Evolutionary conservation across 2,329 filamentous ascomycete species (phyloP).

Genomic region (Hirsutella thompsonii): DNA sequence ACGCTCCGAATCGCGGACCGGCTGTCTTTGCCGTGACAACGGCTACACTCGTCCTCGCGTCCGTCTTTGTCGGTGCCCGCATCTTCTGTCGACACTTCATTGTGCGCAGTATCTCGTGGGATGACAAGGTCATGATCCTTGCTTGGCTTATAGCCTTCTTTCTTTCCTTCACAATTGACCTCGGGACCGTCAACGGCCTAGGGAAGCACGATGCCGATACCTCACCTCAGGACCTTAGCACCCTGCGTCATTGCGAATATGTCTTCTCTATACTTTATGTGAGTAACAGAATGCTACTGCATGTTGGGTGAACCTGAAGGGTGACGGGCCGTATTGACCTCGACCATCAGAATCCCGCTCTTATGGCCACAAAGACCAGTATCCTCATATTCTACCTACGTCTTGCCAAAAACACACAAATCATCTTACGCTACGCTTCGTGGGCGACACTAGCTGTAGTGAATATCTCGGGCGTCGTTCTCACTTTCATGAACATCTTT

Average conservation of each 20-base stretch:
- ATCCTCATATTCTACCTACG: constrained; percentile 83
- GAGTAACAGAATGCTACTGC: too few relatives aligned
- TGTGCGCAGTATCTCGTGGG: constrained; percentile 56
- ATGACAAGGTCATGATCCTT: constrained; percentile 70
- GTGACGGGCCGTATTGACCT: not conserved
- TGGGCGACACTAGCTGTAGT: constrained; percentile 66
- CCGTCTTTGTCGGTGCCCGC: constrained; percentile 62
- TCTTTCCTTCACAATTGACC: constrained; percentile 52
- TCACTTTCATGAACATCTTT: constrained; percentile 79
- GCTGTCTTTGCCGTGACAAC: constrained; percentile 59
- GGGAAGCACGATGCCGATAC: constrained; percentile 57
- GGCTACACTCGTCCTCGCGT: constrained; percentile 54
- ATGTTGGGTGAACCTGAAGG: not conserved
- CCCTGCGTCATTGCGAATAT: constrained; percentile 48
- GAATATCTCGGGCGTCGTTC: constrained; percentile 61
- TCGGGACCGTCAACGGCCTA: constrained; percentile 50
- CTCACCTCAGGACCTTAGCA: constrained; percentile 27
- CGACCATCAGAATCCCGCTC: constrained; percentile 57
- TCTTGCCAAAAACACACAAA: constrained; percentile 64
- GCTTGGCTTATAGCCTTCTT: constrained; percentile 66
- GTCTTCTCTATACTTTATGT: constrained; percentile 52
- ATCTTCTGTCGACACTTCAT: constrained; percentile 62
- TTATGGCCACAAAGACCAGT: constrained; percentile 90
- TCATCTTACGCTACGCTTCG: constrained; percentile 68
- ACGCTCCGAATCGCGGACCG: constrained; percentile 38